Percentiles rank a stretch among this genome's conserved stretches.
These are phyloP conservation scores for Volvariella surrecta DNA, from an alignment of 1,284 basidiomycete genomes.

Conservation along the genomic window DNA sequence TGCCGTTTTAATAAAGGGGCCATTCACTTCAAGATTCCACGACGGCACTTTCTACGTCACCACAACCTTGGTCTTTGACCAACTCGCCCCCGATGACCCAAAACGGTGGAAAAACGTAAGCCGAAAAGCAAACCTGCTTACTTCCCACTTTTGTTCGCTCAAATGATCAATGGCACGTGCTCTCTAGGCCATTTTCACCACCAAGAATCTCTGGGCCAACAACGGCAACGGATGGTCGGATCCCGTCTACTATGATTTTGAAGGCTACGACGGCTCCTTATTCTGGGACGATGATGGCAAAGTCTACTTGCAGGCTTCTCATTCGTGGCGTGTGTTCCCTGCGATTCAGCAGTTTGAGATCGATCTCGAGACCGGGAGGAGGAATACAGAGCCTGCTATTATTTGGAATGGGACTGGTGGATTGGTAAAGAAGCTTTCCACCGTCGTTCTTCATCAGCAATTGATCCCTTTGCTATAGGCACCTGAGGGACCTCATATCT, in stretches of 20 bases:
- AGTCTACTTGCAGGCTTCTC: conserved; percentile 23
- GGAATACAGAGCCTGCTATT: not conserved
- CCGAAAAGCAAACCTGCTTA: no score
- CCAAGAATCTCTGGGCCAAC: conserved; percentile 17
- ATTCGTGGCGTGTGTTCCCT: conserved; percentile 19
- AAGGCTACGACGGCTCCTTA: conserved; percentile 26
- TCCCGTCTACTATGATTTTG: conserved; percentile 24
- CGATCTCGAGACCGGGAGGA: conserved; percentile 22
- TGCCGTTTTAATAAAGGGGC: not conserved
- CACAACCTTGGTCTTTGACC: conserved; percentile 24
- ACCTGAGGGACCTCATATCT: conserved; percentile 25
- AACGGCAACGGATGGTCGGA: conserved; percentile 22
- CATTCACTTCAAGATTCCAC: conserved; percentile 10
- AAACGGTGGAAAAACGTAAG: conserved; percentile 24
- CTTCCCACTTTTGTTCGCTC: not conserved
- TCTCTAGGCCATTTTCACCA: conserved; percentile 24
- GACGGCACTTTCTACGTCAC: conserved; percentile 20
- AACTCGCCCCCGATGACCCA: conserved; percentile 16
- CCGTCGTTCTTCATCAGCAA: not conserved
- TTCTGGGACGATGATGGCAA: conserved; percentile 28
- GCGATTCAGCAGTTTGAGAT: conserved; percentile 23
- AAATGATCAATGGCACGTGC: not conserved
- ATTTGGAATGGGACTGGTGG: conserved; percentile 30
- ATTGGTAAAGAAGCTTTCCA: conserved; percentile 6
- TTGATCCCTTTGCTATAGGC: conserved; percentile 9